Percentiles rank a stretch among this genome's conserved stretches.
These are phyloP conservation scores for Neofusicoccum cordaticola DNA, from an alignment of 2,329 filamentous ascomycete genomes.

Conservation along the genomic window DNA sequence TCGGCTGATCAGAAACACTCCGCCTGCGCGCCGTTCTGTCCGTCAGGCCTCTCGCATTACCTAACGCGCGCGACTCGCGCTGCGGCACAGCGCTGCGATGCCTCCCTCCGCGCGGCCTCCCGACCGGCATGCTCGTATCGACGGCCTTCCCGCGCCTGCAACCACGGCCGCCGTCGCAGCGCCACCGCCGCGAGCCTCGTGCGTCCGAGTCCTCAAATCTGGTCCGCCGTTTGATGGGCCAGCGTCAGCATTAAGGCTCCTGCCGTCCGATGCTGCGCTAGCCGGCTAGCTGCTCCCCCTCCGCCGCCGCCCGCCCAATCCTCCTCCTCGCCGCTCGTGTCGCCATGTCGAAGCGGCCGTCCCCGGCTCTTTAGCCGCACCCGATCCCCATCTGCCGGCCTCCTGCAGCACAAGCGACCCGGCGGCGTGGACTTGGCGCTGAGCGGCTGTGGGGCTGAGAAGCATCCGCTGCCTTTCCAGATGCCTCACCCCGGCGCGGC, in stretches of 20 bases:
- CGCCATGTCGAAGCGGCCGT: too few species aligned
- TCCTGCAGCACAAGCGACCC: not conserved
- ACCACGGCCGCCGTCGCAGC: too few species aligned
- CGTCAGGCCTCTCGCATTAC: not conserved
- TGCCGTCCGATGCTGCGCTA: not conserved
- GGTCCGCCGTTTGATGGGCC: too few species aligned
- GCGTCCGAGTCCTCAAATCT: not conserved
- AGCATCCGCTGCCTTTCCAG: not conserved
- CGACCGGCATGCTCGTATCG: not conserved
- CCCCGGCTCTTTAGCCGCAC: not conserved
- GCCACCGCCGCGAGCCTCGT: not conserved
- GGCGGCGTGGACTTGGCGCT: not conserved
- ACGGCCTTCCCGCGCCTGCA: too few species aligned
- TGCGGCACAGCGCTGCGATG: too few species aligned
- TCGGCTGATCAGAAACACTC: not conserved
- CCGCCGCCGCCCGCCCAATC: too few species aligned
- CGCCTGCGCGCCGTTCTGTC: not conserved
- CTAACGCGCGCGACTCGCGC: not conserved
- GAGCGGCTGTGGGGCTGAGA: not conserved
- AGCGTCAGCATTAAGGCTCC: not conserved
- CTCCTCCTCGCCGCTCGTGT: not conserved
- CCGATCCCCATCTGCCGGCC: not conserved
- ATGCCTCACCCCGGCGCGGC: too few species aligned
- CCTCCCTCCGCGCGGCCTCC: not conserved
- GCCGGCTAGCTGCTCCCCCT: not conserved